Evolutionary conservation across 2,329 filamentous ascomycete species (phyloP), one percentile per base, ranked within the genome.

Genomic region (Magnaporthiopsis rhizophila): DNA sequence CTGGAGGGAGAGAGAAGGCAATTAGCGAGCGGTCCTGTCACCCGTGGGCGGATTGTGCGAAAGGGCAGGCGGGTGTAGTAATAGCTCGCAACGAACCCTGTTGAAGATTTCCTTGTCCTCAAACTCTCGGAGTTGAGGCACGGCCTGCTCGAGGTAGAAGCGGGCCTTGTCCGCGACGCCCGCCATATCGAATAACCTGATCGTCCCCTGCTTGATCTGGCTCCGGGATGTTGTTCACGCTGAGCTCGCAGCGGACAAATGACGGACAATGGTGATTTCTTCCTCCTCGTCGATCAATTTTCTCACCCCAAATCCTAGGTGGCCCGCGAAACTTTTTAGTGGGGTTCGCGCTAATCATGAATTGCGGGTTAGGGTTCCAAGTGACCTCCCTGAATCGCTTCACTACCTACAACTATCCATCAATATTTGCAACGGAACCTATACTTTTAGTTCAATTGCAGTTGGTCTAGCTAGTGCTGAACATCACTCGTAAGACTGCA

Each of bases 51-150:
- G 7, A n/a, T 26, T 38, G 24, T 58, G 61, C 56, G 65, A 65
- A 64, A 68, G 36, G 64, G 63, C 67, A 64, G 62, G 61, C 30
- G 59, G 36, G 30, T 50, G 36, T 21, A 30, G 30, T 26, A 26
- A 26, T 26, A 7, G 30, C 36, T 58, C 59, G 58, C 62, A 62
- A 70, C 77, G 45, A 76, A 90, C 90, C 79, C 89, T 88, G 66
- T 84, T 86, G 78, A 99, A 99, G 70, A 99, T 90, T 71, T 91
- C 89, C 76, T 97, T 97, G 69, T 91, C 86, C 77, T 96, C 90
- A 76, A 92, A 96, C 72, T 97, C 92, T 67, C 92, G 91, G 65
- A 99, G 84, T 76, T 98, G 93, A 21, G 93, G 92, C 58, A 97
- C 91, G 2, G 90, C 89, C 70, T 94, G 89, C 80, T 99, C 95